These are phyloP conservation scores for Botrytis deweyae DNA, from an alignment of 2,329 filamentous ascomycete genomes.

Conservation along the genomic window DNA sequence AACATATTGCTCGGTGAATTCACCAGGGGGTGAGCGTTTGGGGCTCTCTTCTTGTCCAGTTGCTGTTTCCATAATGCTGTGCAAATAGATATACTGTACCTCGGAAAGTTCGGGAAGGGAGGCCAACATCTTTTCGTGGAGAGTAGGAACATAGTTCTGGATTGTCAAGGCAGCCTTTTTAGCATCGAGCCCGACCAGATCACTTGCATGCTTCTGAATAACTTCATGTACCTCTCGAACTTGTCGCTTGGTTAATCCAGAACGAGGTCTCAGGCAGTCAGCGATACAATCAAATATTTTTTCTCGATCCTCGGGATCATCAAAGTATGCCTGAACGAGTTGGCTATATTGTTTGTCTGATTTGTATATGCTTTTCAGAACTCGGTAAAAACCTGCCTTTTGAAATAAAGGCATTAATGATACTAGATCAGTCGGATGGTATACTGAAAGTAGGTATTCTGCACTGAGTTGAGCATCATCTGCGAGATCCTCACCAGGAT, in stretches of 20 bases:
- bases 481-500: slow-evolving; percentile 74
- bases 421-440: slow-evolving; percentile 81
- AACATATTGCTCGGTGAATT: slow-evolving; percentile 80
- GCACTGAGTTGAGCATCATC: slow-evolving; percentile 97
- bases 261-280: slow-evolving; percentile 67
- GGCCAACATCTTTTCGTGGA: slow-evolving; percentile 56
- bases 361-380: slow-evolving; percentile 85
- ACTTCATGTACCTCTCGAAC: slow-evolving; percentile 66
- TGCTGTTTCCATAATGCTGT: slow-evolving; percentile 68
- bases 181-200: slow-evolving; percentile 59
- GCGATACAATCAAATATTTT: slow-evolving; percentile 77
- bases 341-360: slow-evolving; percentile 75
- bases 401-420: slow-evolving; percentile 75
- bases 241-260: slow-evolving; percentile 67
- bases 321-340: slow-evolving; percentile 78
- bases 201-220: slow-evolving; percentile 55
- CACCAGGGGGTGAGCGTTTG: slow-evolving; percentile 48
- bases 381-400: slow-evolving; percentile 81
- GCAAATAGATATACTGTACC: slow-evolving; percentile 63
- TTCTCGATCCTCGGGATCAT: slow-evolving; percentile 75
- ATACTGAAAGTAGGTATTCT: slow-evolving; percentile 90
- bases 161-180: slow-evolving; percentile 56
- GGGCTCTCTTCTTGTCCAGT: slow-evolving; percentile 41
- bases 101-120: slow-evolving; percentile 54
- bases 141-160: slow-evolving; percentile 52